Base-by-base conservation (phyloP, 1,284 basidiomycete genomes). In the Chalciporus sp. region DNA sequence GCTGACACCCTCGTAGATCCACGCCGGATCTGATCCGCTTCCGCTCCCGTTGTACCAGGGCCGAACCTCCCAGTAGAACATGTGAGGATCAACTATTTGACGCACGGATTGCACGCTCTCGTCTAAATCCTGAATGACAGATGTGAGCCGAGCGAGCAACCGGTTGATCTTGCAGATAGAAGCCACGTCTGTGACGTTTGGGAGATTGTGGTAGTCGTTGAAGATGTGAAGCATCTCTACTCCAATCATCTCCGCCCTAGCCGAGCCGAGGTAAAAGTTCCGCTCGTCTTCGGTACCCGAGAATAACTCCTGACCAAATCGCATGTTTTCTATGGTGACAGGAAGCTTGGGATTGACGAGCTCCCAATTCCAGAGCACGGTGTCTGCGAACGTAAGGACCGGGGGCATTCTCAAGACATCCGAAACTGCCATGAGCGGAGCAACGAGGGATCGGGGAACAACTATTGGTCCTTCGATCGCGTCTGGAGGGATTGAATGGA, bases 331-430 rank as follows among this genome's bases (percentile, higher is more conserved):
- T 55, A 79, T 72, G 57, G 81, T 83, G 55, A 82, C 68, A 47
- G 82, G 84, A 43, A 72, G 70, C 23, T 71, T 74, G 40, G 86
- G 77, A 63, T 85, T 73, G 51, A 82, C 69, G 49, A 84, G 76
- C 47, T 86, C 80, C 83, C 88, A 95, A 68, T 98, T 98, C 92
- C 94, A 99, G 1, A 98, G 81, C 9, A 99, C 95, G 4, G 92
- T 94, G 69, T 97, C 95, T 33, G 96, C 92, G 67, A 96, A 99
- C 1, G 95, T 98, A 55, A 98, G 78, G 57, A 99, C 84, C 0
- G 96, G 96, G 1, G 96, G 94, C 26, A 97, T 86, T 50, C 86
- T 87, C 46, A 99, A 82, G 51, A 83, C 72, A 14, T 79, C 78
- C 5, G 94, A 96, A 47, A 96, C 85, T 20, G 79, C 70, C 28